These are phyloP conservation scores for Debaryomyces castellii DNA, from an alignment of 805 yeast genomes.

Conservation along the genomic window DNA sequence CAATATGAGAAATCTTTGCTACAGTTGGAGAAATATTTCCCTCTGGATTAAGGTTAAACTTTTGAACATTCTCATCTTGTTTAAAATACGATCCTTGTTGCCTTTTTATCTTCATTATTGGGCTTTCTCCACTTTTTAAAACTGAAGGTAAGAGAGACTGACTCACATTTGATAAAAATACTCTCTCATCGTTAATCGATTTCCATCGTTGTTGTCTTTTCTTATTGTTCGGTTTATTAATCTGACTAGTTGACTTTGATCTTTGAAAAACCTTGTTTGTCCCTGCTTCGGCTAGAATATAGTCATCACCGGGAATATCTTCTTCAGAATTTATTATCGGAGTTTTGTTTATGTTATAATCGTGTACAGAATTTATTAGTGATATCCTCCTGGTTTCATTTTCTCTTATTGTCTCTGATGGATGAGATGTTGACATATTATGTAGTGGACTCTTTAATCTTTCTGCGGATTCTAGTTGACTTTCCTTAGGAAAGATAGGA, in stretches of 20 bases:
- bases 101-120: constrained; percentile 25
- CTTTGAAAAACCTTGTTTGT: constrained; percentile 13
- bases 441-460: neutral
- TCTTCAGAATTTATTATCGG: neutral
- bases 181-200: constrained; percentile 28
- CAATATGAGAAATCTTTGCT: neutral
- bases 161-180: constrained; percentile 26
- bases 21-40: neutral
- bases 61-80: neutral
- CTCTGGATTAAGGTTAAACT: neutral
- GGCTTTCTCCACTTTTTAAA: constrained; percentile 30
- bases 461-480: neutral
- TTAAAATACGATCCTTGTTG: constrained; percentile 10
- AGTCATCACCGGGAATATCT: neutral
- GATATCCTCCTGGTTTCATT: constrained; percentile 4
- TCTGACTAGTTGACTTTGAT: constrained; percentile 25
- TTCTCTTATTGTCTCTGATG: neutral
- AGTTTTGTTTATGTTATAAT: neutral
- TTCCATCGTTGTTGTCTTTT: constrained; percentile 20
- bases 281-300: neutral
- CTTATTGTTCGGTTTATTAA: constrained; percentile 10
- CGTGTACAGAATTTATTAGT: constrained; percentile 4
- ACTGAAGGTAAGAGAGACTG: constrained; percentile 35
- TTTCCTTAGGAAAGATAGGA: constrained; percentile 8
- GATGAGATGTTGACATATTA: neutral